Percentiles rank a stretch among this genome's conserved stretches.
These are phyloP conservation scores for Nevesoporus exiguus DNA, from an alignment of 768 basidiomycete genomes.

Conservation along the genomic window DNA sequence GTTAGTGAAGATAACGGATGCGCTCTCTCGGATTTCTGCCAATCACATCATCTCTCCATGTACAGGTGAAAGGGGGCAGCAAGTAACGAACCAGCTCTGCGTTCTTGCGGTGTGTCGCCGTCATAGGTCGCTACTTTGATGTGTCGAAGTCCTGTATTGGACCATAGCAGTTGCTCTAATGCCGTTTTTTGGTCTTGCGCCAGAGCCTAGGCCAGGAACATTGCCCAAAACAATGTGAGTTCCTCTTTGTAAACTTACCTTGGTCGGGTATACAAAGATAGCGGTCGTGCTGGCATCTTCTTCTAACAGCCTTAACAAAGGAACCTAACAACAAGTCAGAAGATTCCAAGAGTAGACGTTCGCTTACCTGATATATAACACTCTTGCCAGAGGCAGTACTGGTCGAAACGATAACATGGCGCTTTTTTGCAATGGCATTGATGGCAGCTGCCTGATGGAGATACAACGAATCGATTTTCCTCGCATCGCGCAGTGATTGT, in stretches of 20 bases:
- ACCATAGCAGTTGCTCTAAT: conserved; percentile 60
- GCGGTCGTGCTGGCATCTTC: conserved; percentile 60
- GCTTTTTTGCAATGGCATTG: conserved; percentile 50
- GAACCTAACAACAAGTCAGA: conserved; percentile 46
- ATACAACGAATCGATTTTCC: conserved; percentile 65
- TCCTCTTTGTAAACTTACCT: conserved; percentile 39
- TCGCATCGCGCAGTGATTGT: conserved; percentile 52
- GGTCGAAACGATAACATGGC: conserved; percentile 84
- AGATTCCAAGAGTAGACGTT: background rate
- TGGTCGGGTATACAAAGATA: conserved; percentile 87
- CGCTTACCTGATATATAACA: conserved; percentile 75
- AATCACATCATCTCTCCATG: background rate
- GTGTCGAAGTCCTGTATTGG: conserved; percentile 60
- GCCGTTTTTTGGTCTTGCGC: conserved; percentile 84
- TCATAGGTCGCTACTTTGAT: conserved; percentile 77
- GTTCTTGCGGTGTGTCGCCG: conserved; percentile 78
- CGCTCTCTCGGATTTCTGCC: conserved; percentile 64
- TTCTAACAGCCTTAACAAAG: conserved; percentile 64
- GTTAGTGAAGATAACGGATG: conserved; percentile 85
- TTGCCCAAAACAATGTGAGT: background rate
- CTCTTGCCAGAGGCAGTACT: conserved; percentile 90
- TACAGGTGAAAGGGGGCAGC: background rate
- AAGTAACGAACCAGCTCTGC: conserved; percentile 47
- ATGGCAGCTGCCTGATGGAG: conserved; percentile 71
- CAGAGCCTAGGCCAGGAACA: conserved; percentile 53